A percentile compares a stretch with the other conserved stretches of the same genome.
Conservation (phyloP, 1,284 basidiomycete species). For the Microbotryomycetes sp. region DNA sequence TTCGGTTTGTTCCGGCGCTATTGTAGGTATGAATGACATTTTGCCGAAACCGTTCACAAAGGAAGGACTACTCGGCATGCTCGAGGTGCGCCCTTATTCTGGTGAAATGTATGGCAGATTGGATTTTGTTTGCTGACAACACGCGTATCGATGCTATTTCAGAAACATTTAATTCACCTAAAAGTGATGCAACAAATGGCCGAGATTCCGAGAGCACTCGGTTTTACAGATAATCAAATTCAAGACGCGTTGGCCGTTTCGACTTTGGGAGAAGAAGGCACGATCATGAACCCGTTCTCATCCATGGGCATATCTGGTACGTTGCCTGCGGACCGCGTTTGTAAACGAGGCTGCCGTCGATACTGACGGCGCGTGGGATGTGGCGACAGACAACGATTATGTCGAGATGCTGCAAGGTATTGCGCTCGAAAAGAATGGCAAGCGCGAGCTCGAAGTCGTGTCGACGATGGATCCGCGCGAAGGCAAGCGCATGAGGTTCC, state of each 20-base stretch:
- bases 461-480: slow-evolving; percentile 10
- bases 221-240: slow-evolving; percentile 48
- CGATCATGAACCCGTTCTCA: slow-evolving; percentile 31
- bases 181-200: slow-evolving; percentile 80
- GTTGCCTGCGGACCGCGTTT: neutral
- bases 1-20: neutral
- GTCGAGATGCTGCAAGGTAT: slow-evolving; percentile 29
- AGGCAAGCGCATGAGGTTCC: slow-evolving; percentile 16
- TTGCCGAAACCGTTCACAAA: slow-evolving; percentile 96
- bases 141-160: too few species aligned
- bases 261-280: slow-evolving; percentile 11
- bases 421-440: slow-evolving; percentile 30
- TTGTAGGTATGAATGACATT: slow-evolving; percentile 84
- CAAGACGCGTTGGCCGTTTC: slow-evolving; percentile 30
- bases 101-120: slow-evolving; percentile 12
- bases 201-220: slow-evolving; percentile 60
- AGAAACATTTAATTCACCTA: slow-evolving; percentile 89
- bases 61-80: slow-evolving; percentile 78
- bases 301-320: slow-evolving; percentile 21
- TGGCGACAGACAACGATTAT: slow-evolving; percentile 21
- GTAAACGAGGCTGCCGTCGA: neutral
- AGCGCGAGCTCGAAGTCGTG: slow-evolving; percentile 27
- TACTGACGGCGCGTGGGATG: neutral
- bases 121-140: slow-evolving; percentile 1
- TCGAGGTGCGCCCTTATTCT: slow-evolving; percentile 78